Evolutionary conservation across 176 grass and related monocot species (phyloP).

Genomic region (Eleusine coracana): DNA sequence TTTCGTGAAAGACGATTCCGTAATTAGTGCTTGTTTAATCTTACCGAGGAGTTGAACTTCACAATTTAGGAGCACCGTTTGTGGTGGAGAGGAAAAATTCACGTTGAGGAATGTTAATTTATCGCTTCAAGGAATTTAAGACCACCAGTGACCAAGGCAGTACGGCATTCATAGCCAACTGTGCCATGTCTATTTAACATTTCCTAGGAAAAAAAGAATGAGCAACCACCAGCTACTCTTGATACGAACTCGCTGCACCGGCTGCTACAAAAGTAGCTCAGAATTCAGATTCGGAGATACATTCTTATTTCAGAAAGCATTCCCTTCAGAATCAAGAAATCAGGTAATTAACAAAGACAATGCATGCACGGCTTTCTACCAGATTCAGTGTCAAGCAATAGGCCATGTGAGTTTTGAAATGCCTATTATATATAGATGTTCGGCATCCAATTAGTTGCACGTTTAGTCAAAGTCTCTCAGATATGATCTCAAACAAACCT

Average conservation of each 20-base stretch:
- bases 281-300: not conserved
- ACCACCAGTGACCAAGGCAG: not conserved
- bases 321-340: not conserved
- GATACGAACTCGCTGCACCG: not conserved
- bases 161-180: not conserved
- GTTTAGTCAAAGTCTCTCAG: not conserved
- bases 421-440: not conserved
- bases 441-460: not conserved
- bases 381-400: not conserved
- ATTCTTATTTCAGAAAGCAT: not conserved
- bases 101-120: conserved; percentile 23
- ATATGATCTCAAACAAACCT: not conserved
- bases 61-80: not conserved
- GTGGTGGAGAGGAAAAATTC: not conserved
- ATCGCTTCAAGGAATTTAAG: conserved; percentile 23
- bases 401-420: not conserved
- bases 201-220: not conserved
- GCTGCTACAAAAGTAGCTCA: not conserved
- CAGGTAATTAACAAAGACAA: not conserved
- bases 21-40: conserved; percentile 36
- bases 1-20: not conserved
- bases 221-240: not conserved
- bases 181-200: not conserved
- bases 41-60: conserved; percentile 53
- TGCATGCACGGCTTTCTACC: not conserved